Evolutionary conservation across 306 rosid genomes (phyloP).

Genomic region (Vigna angularis): DNA sequence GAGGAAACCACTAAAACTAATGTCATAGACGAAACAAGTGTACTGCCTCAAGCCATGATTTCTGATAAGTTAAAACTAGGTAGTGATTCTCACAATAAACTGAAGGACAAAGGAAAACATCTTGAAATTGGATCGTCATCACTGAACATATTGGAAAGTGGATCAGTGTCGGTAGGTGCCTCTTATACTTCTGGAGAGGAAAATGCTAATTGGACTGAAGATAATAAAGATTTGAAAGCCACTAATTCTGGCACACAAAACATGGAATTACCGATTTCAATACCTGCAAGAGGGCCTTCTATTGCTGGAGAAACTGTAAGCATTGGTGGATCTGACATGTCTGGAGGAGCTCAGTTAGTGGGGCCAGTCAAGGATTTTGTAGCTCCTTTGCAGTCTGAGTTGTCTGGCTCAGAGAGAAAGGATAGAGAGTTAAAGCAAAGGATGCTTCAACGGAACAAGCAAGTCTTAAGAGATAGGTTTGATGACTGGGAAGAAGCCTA

Average conservation of each 20-base stretch:
- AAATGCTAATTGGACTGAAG: conserved; percentile 49
- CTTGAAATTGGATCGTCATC: conserved; percentile 63
- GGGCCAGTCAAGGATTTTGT: conserved; percentile 51
- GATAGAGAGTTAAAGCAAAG: conserved; percentile 79
- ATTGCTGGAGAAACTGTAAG: conserved; percentile 48
- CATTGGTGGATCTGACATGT: conserved; percentile 41
- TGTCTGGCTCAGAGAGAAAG: conserved; percentile 55
- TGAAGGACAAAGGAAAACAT: conserved; percentile 52
- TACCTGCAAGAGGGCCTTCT: conserved; percentile 49
- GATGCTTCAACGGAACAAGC: conserved; percentile 74
- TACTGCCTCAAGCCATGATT: conserved; percentile 50
- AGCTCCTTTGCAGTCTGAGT: conserved; percentile 51
- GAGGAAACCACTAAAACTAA: conserved; percentile 62
- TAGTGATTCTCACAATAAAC: conserved; percentile 39
- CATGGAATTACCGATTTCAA: conserved; percentile 47
- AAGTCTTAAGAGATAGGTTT: conserved; percentile 76
- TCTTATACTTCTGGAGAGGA: conserved; percentile 66
- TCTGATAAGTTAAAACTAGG: conserved; percentile 51
- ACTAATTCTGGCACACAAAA: conserved; percentile 55
- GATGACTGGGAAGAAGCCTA: conserved; percentile 98
- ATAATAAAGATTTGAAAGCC: conserved; percentile 50
- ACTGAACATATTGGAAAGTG: conserved; percentile 53
- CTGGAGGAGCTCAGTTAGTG: conserved; percentile 51
- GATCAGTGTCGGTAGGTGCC: conserved; percentile 54
- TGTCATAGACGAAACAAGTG: conserved; percentile 46